phyloP scores from a whole-genome alignment of 2,329 filamentous ascomycete genomes.

The Colletotrichum tropicale region DNA sequence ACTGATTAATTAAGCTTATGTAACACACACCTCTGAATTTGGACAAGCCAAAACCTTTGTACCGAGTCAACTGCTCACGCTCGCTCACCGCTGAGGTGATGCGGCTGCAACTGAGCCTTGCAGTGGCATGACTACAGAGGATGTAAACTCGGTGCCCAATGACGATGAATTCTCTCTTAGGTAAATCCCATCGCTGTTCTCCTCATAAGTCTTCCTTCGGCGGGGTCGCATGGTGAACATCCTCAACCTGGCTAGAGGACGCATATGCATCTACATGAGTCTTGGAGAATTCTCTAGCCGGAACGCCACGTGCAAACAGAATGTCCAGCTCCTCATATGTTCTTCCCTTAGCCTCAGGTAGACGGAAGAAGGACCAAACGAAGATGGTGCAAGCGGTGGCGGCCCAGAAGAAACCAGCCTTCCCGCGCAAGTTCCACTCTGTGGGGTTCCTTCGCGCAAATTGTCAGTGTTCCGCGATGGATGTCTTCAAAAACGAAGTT shows the following conservation, averaged over 20 bases:
- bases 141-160: not conserved
- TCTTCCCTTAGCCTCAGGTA: slow-evolving; percentile 56
- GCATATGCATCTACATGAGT: slow-evolving; percentile 33
- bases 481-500: not conserved
- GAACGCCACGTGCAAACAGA: slow-evolving; percentile 48
- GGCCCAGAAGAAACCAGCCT: slow-evolving; percentile 48
- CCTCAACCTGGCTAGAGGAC: not conserved
- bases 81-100: too few species aligned
- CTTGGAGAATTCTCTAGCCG: slow-evolving; percentile 41
- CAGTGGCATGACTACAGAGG: not conserved
- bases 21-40: not conserved
- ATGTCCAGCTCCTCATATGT: slow-evolving; percentile 59
- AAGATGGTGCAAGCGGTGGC: slow-evolving; percentile 46
- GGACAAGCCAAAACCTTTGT: not conserved
- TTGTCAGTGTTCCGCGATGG: not conserved
- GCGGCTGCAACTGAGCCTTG: too few species aligned
- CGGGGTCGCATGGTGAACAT: not conserved
- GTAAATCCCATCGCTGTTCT: not conserved
- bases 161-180: not conserved
- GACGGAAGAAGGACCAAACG: slow-evolving; percentile 54
- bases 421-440: slow-evolving; percentile 42
- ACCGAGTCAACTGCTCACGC: too few species aligned
- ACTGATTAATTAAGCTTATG: not conserved
- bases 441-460: slow-evolving; percentile 26
- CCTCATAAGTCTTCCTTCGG: not conserved